Percentiles rank a stretch among this genome's conserved stretches.
Evolutionary conservation across 2,329 filamentous ascomycete genomes (phyloP).

Genomic region (Akanthomyces muscarius): DNA sequence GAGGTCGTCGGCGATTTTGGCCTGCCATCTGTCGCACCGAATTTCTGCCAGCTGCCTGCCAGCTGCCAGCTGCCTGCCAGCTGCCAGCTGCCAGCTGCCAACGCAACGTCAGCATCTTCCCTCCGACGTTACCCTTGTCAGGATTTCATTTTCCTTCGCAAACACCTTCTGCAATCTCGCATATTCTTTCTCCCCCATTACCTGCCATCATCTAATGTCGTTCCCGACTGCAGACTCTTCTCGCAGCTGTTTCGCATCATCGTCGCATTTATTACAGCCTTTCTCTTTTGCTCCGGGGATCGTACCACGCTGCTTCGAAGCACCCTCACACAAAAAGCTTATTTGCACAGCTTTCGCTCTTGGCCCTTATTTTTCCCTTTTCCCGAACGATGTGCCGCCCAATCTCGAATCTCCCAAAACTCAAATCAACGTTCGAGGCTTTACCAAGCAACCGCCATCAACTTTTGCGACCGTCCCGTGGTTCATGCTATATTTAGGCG

Average conservation of each 20-base stretch:
- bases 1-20: not conserved
- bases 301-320: not conserved
- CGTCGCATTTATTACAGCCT: too few species aligned
- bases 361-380: not conserved
- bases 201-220: not conserved
- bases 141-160: not conserved
- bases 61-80: too few species aligned
- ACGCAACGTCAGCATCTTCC: not conserved
- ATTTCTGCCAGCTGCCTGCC: not conserved
- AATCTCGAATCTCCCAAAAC: not conserved
- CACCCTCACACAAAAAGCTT: not conserved
- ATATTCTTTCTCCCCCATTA: not conserved
- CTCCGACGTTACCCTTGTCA: not conserved
- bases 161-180: not conserved
- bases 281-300: not conserved
- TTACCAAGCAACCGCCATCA: not conserved
- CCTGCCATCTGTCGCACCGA: not conserved
- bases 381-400: not conserved
- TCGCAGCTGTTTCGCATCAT: too few species aligned
- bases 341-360: not conserved
- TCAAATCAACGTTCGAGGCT: not conserved
- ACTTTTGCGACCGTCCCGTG: not conserved
- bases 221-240: not conserved
- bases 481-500: not conserved
- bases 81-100: conserved; percentile 1